phyloP scores from a whole-genome alignment of 306 rosid genomes.

The Phaseolus lunatus region DNA sequence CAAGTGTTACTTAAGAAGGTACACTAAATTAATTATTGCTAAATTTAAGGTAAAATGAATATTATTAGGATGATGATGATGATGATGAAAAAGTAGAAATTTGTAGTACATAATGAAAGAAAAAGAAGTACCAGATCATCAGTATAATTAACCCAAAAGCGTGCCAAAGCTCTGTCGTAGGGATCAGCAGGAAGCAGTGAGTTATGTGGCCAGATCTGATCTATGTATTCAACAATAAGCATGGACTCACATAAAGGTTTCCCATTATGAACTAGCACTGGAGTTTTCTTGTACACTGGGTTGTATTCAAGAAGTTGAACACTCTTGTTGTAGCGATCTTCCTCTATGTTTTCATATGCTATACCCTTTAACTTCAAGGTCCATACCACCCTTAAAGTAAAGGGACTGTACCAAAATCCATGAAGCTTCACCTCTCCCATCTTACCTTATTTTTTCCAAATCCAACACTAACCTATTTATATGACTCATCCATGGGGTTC shows the following conservation, averaged over 20 bases:
- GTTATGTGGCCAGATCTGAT: constrained; percentile 58
- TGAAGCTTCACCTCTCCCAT: constrained; percentile 55
- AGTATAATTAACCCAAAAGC: constrained; percentile 58
- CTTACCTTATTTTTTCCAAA: neutral
- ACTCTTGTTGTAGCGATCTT: constrained; percentile 62
- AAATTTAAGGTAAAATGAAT: neutral
- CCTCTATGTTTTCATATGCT: constrained; percentile 56
- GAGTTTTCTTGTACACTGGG: constrained; percentile 60
- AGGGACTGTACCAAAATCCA: constrained; percentile 67
- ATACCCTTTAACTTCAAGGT: constrained; percentile 61
- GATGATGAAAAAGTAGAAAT: neutral
- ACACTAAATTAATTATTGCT: neutral
- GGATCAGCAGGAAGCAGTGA: constrained; percentile 60
- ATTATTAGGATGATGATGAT: neutral
- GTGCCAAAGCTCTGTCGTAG: constrained; percentile 53
- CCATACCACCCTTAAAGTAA: constrained; percentile 58
- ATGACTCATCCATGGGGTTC: neutral
- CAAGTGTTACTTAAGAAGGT: neutral
- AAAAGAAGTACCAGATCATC: constrained; percentile 38
- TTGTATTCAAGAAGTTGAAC: constrained; percentile 55
- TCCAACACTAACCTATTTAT: neutral
- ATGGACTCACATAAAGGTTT: constrained; percentile 61
- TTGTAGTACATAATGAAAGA: no score
- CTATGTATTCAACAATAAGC: constrained; percentile 63
- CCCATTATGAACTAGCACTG: constrained; percentile 61